Evolutionary conservation across 1,139 yeast genomes (phyloP).

Genomic region (Yamadazyma sp.): DNA sequence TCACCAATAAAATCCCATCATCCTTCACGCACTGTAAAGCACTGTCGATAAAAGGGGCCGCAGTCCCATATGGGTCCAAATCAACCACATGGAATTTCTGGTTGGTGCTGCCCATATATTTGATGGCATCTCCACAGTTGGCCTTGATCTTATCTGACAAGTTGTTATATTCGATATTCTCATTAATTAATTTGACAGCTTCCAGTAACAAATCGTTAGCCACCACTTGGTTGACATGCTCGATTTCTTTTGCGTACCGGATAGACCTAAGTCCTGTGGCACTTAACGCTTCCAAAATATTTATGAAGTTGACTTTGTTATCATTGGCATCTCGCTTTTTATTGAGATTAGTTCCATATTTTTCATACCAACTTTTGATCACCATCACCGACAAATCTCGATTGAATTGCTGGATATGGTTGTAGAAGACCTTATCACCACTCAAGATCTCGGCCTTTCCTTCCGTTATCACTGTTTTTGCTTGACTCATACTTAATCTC

Average conservation of each 20-base stretch:
- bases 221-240: constrained; percentile 63
- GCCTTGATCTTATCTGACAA: constrained; percentile 55
- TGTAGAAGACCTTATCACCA: constrained; percentile 81
- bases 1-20: constrained; percentile 81
- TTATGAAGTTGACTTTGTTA: constrained; percentile 36
- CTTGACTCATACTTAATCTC: constrained; percentile 2
- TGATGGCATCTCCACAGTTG: constrained; percentile 85
- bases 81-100: constrained; percentile 79
- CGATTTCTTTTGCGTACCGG: constrained; percentile 88
- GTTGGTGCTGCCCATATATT: constrained; percentile 62
- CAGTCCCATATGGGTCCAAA: constrained; percentile 96
- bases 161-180: constrained; percentile 68
- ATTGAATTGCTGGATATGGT: constrained; percentile 95
- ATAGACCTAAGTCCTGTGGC: constrained; percentile 96
- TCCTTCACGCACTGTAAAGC: constrained; percentile 81
- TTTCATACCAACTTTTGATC: constrained; percentile 80
- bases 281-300: constrained; percentile 82
- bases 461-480: constrained; percentile 55
- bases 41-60: constrained; percentile 89
- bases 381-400: constrained; percentile 86
- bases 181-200: constrained; percentile 80
- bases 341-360: constrained; percentile 34
- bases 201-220: constrained; percentile 88
- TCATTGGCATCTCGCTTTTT: constrained; percentile 19
- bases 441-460: constrained; percentile 77